These are phyloP conservation scores for Erodium trifolium DNA, from an alignment of 441 rosid species.

Conservation along the genomic window DNA sequence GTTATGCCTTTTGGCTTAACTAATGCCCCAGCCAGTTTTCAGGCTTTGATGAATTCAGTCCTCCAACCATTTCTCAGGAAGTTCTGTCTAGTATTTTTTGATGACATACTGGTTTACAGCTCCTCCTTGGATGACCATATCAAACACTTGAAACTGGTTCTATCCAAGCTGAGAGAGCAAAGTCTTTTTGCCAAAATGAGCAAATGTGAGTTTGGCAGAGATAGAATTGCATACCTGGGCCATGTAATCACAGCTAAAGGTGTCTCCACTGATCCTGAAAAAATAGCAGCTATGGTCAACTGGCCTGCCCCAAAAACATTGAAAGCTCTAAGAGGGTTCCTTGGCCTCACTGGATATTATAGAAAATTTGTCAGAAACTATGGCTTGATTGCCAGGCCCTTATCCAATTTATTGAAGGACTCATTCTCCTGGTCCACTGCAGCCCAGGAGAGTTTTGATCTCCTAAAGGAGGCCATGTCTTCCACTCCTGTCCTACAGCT, in stretches of 20 bases:
- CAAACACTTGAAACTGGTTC: no score
- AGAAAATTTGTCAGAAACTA: not conserved
- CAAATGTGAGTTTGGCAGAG: not conserved
- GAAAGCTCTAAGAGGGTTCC: not conserved
- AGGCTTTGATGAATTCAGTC: no score
- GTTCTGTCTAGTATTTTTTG: no score
- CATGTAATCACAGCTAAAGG: not conserved
- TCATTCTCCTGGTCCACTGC: no score
- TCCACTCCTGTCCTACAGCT: no score
- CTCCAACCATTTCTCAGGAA: no score
- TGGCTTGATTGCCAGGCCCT: not conserved
- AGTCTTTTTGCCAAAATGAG: not conserved
- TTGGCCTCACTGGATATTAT: not conserved
- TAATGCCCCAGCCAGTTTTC: no score
- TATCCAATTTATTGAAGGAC: not conserved
- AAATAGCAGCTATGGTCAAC: not conserved
- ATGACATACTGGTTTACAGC: no score
- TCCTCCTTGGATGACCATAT: no score
- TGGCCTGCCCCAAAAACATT: not conserved
- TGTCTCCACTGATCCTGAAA: not conserved
- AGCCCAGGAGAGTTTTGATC: not conserved
- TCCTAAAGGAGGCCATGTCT: not conserved
- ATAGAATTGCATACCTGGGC: not conserved
- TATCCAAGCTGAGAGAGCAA: no score
- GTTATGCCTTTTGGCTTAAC: no score